phyloP scores from a whole-genome alignment of 371 early-diverging fungal species.

The Dichotomocladium elegans region DNA sequence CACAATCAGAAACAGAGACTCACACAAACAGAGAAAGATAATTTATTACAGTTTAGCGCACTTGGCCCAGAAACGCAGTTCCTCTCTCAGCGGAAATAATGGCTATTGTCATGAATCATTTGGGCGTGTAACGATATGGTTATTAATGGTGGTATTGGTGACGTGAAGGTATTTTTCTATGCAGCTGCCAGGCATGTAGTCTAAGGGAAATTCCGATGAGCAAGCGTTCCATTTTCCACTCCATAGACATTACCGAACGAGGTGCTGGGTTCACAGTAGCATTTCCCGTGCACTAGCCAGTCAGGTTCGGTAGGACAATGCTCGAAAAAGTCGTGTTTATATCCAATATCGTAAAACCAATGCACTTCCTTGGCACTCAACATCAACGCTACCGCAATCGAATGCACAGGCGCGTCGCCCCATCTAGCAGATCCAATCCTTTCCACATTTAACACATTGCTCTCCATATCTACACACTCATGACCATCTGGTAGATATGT shows the following conservation, averaged over 20 bases:
- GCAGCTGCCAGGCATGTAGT: slow-evolving; percentile 19
- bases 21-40: too few relatives aligned
- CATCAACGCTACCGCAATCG: slow-evolving; percentile 85
- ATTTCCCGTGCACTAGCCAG: slow-evolving; percentile 48
- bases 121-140: slow-evolving; percentile 21
- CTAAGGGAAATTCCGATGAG: not conserved
- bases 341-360: slow-evolving; percentile 92
- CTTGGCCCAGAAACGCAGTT: too few relatives aligned
- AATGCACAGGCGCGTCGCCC: slow-evolving; percentile 98
- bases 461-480: too few relatives aligned
- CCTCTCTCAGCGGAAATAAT: too few relatives aligned
- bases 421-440: slow-evolving; percentile 41
- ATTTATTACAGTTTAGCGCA: too few relatives aligned
- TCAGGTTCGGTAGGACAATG: slow-evolving; percentile 68
- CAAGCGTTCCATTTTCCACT: not conserved
- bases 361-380: slow-evolving; percentile 78
- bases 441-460: not conserved
- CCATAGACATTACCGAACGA: slow-evolving; percentile 44
- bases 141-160: slow-evolving; percentile 20
- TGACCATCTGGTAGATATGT: too few relatives aligned
- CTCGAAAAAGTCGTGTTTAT: slow-evolving; percentile 66
- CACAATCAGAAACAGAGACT: too few relatives aligned
- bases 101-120: too few relatives aligned
- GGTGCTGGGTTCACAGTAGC: slow-evolving; percentile 51
- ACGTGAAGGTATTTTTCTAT: slow-evolving; percentile 19